Evolutionary conservation across 176 grass and related monocot genomes (phyloP).

Genomic region (Eleusine coracana): DNA sequence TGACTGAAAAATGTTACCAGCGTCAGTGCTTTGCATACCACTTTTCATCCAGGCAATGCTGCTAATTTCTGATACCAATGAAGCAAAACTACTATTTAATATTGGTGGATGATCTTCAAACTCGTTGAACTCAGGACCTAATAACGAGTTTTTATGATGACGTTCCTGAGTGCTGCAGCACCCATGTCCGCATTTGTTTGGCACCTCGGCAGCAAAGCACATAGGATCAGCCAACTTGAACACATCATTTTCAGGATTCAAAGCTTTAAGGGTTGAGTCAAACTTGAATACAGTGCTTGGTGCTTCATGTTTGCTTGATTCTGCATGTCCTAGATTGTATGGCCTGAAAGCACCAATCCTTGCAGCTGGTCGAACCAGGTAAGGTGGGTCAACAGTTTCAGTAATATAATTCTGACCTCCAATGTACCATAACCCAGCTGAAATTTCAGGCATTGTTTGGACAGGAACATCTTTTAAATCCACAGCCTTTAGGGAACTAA

Average conservation of each 20-base stretch:
- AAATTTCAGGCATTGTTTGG: slow-evolving; percentile 45
- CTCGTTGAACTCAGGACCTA: slow-evolving; percentile 96
- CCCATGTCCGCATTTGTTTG: slow-evolving; percentile 77
- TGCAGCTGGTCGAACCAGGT: slow-evolving; percentile 69
- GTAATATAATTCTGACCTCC: slow-evolving; percentile 30
- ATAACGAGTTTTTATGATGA: slow-evolving; percentile 49
- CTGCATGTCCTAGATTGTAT: slow-evolving; percentile 41
- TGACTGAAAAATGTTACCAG: slow-evolving; percentile 55
- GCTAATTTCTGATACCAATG: slow-evolving; percentile 86
- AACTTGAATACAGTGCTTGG: slow-evolving; percentile 29
- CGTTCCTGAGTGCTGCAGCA: slow-evolving; percentile 54
- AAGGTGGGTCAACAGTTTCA: slow-evolving; percentile 62
- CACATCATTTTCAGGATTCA: slow-evolving; percentile 43
- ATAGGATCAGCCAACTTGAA: slow-evolving; percentile 55
- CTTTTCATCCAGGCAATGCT: slow-evolving; percentile 98
- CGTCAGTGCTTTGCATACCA: slow-evolving; percentile 59
- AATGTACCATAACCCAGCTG: slow-evolving; percentile 15
- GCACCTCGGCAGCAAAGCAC: slow-evolving; percentile 60
- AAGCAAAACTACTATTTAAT: slow-evolving; percentile 65
- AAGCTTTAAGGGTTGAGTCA: slow-evolving; percentile 37
- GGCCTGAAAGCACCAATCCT: slow-evolving; percentile 82
- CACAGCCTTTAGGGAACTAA: slow-evolving; percentile 49
- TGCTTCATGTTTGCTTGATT: slow-evolving; percentile 37
- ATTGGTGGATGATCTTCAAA: slow-evolving; percentile 76
- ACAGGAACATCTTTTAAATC: slow-evolving; percentile 44